Evolutionary conservation across 2,329 filamentous ascomycete species (phyloP).

Genomic region (Hypoxylon sp.): DNA sequence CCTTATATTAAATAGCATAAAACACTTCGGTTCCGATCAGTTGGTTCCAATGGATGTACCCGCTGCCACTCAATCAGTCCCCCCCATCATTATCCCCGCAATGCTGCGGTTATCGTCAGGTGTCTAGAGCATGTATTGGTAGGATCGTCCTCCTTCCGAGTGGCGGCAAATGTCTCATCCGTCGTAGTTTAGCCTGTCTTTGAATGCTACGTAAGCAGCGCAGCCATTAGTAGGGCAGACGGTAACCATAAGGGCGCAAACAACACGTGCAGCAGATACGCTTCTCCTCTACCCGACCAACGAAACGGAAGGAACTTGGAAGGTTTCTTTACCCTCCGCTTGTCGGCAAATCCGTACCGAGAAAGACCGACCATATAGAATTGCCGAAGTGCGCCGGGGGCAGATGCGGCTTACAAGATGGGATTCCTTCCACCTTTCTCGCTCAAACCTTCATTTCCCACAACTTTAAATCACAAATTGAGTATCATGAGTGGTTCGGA

Average conservation of each 20-base stretch:
- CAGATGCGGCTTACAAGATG: conserved; percentile 13
- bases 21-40: neutral
- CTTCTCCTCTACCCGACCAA: conserved; percentile 21
- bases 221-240: too few species aligned
- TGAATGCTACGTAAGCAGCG: conserved; percentile 18
- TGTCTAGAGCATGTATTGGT: conserved; percentile 10
- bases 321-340: conserved; percentile 7
- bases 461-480: conserved; percentile 3
- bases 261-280: conserved; percentile 5
- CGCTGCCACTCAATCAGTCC: conserved; percentile 1
- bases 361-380: conserved; percentile 19
- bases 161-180: conserved; percentile 20
- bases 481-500: conserved; percentile 19
- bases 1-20: neutral
- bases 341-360: conserved; percentile 11
- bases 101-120: conserved; percentile 4
- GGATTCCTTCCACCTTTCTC: conserved; percentile 5
- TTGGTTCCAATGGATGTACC: conserved; percentile 8
- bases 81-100: conserved; percentile 5
- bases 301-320: conserved; percentile 10
- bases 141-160: conserved; percentile 4
- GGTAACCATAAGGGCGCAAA: conserved; percentile 1
- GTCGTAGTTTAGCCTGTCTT: conserved; percentile 36
- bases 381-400: conserved; percentile 16
- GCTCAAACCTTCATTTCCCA: neutral